Conservation (phyloP, 2,329 filamentous ascomycete genomes). For the Penicillium oxalicum region DNA sequence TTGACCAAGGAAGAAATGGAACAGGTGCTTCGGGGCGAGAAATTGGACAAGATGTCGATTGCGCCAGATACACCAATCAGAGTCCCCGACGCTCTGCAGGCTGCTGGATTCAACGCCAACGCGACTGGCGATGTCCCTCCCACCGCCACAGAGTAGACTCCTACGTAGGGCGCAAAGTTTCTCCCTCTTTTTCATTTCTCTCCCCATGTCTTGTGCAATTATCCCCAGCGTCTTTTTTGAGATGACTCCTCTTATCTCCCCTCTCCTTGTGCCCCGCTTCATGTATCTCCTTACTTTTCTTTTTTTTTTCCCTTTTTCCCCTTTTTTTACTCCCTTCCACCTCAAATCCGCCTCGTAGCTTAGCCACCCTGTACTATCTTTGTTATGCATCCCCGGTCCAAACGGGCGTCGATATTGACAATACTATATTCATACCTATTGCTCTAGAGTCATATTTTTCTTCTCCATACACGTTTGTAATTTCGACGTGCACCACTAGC, state of each 20-base stretch:
- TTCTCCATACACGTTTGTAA: background rate
- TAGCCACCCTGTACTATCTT: background rate
- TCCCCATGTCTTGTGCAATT: constrained; percentile 2
- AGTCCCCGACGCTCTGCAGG: constrained; percentile 51
- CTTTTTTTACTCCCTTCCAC: no score
- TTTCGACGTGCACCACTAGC: constrained; percentile 11
- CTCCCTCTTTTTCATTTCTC: constrained; percentile 1
- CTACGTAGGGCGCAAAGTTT: background rate
- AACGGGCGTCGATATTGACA: constrained; percentile 22
- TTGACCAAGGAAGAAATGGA: constrained; percentile 83
- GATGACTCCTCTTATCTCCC: no score
- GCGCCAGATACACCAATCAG: constrained; percentile 54
- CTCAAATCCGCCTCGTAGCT: no score
- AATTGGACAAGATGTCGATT: constrained; percentile 62
- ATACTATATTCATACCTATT: constrained; percentile 11
- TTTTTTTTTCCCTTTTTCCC: no score
- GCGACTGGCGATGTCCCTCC: constrained; percentile 17
- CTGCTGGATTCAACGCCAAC: constrained; percentile 25
- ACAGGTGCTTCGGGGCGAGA: constrained; percentile 81
- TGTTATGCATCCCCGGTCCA: constrained; percentile 18
- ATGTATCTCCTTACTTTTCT: no score
- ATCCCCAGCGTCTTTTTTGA: no score
- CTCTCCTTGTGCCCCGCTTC: no score
- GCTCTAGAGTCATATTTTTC: background rate
- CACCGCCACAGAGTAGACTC: constrained; percentile 20